Conservation (phyloP, 2,329 filamentous ascomycete genomes). For the Didymella pinodella region DNA sequence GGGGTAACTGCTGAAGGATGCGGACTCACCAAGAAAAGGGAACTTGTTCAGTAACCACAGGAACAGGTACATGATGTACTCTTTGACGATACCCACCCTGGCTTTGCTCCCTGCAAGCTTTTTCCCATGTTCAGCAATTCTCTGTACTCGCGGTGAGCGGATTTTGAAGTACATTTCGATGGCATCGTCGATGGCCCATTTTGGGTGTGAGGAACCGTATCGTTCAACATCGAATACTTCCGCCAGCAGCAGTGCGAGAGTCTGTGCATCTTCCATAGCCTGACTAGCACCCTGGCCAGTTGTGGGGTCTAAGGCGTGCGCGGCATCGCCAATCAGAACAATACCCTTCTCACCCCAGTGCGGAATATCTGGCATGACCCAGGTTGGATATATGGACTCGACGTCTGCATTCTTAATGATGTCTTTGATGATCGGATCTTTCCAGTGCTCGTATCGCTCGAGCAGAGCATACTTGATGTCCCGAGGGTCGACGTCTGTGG, state of each 20-base stretch:
- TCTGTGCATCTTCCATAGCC: conserved; percentile 63
- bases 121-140: conserved; percentile 31
- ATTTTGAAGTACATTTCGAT: conserved; percentile 32
- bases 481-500: conserved; percentile 2
- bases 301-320: conserved; percentile 63
- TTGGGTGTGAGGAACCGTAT: not conserved
- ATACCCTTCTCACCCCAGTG: conserved; percentile 59
- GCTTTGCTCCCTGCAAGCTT: conserved; percentile 29
- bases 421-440: not conserved
- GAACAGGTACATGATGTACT: conserved; percentile 4
- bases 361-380: conserved; percentile 57
- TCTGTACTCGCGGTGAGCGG: conserved; percentile 27
- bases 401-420: not conserved
- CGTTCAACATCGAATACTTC: conserved; percentile 10
- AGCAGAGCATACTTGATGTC: not conserved
- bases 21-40: not conserved
- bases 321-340: conserved; percentile 65
- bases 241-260: conserved; percentile 53
- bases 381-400: conserved; percentile 56
- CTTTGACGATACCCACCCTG: conserved; percentile 21
- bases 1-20: not conserved
- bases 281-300: conserved; percentile 65
- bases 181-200: conserved; percentile 9
- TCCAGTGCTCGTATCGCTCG: conserved; percentile 3
- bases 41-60: conserved; percentile 4